These are phyloP conservation scores for Fusarium oligoseptatum DNA, from an alignment of 2,329 filamentous ascomycete genomes.

Conservation along the genomic window DNA sequence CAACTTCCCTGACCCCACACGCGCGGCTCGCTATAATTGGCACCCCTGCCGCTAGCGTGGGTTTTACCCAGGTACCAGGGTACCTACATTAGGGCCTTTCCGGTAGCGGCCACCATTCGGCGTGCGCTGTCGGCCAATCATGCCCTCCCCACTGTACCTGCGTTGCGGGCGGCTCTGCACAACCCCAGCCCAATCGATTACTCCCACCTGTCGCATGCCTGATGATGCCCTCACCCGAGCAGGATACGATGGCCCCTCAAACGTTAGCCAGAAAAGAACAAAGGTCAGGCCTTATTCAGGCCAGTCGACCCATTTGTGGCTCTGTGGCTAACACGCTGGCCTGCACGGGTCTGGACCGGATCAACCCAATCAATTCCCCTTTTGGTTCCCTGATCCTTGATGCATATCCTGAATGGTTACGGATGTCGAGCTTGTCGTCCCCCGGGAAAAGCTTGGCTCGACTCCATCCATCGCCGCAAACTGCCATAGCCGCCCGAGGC, in stretches of 20 bases:
- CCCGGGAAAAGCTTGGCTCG: conserved; percentile 28
- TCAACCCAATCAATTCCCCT: conserved; percentile 33
- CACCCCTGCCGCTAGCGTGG: conserved; percentile 3
- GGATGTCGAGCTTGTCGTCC: conserved; percentile 12
- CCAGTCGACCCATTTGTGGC: conserved; percentile 24
- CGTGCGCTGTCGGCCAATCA: conserved; percentile 37
- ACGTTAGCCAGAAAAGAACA: neutral
- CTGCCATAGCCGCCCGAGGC: conserved; percentile 28
- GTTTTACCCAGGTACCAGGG: neutral
- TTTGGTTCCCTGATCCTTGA: conserved; percentile 12
- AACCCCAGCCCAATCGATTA: conserved; percentile 21
- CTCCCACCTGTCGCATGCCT: conserved; percentile 21
- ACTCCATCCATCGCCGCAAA: conserved; percentile 12
- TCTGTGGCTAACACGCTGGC: neutral
- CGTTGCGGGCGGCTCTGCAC: conserved; percentile 23
- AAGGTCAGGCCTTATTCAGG: conserved; percentile 19
- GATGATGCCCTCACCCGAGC: conserved; percentile 30
- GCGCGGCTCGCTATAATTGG: conserved; percentile 43
- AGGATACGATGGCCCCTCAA: neutral
- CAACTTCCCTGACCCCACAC: conserved; percentile 20
- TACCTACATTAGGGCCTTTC: conserved; percentile 7
- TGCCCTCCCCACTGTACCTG: conserved; percentile 38
- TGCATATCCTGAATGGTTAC: neutral
- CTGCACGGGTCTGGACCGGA: conserved; percentile 32
- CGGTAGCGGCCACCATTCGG: conserved; percentile 32